Base-by-base conservation (phyloP, 805 yeast genomes). In the Lipomyces orientalis region DNA sequence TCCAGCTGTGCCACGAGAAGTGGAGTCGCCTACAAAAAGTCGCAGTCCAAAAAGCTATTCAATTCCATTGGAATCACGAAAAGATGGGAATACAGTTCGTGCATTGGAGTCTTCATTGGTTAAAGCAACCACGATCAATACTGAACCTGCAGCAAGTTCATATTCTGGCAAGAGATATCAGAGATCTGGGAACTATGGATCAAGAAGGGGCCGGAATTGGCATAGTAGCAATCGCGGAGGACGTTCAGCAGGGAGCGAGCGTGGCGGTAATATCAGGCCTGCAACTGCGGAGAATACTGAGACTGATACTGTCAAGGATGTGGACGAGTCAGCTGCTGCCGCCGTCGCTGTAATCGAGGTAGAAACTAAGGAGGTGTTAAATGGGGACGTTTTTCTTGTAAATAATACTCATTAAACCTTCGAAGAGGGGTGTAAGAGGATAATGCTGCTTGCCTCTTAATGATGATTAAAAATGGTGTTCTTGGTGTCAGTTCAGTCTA, bases 81-180 rank as follows among this genome's bases (percentile, higher is more conserved):
- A 43, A 43, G 49, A 43, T n/a, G 22, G 19, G 49, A 43, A 43
- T n/a, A n/a, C 49, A 5, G 25, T n/a, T 52, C 55, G 14, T 25
- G 34, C 34, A 10, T 12, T 31, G 16, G 55, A 52, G 8, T 19
- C 55, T 25, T 25, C 34, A 52, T 25, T 31, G 34, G 34, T 52
- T 22, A 52, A 52, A 31, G 34, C 55, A 14, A 52, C n/a, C n/a
- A 52, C 55, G 14, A 52, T 52, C 55, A 52, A 43, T 14, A 43
- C 34, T 52, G 55, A 52, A 14, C 55, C n/a, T 10, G 34, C 55
- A 16, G 2, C 29, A n/a, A 52, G n/a, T 25, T 14, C 22, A 31
- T 52, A 25, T 52, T 52, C 55, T 52, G 55, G 55, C 34, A 52
- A 52, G 55, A n/a, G 34, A n/a, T 31, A 25, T 25, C 34, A 52